Percentiles rank a stretch among this genome's conserved stretches.
phyloP scores from a whole-genome alignment of 805 yeast genomes.

The Cyberlindnera suaveolens region DNA sequence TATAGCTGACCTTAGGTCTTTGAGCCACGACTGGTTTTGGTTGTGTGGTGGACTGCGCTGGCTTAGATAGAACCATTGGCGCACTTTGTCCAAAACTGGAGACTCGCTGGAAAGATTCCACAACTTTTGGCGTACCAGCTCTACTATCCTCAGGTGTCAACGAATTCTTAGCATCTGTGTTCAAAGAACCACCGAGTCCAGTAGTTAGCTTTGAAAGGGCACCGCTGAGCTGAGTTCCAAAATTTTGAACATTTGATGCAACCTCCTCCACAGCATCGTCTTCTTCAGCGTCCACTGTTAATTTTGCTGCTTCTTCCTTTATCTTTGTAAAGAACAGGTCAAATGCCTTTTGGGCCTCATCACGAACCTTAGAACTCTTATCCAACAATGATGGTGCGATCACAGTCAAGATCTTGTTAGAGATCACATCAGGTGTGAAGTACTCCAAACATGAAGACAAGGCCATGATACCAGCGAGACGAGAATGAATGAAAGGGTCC shows the following conservation, averaged over 20 bases:
- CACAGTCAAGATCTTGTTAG: conserved; percentile 75
- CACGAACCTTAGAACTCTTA: conserved; percentile 59
- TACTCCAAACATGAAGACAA: conserved; percentile 56
- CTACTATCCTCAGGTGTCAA: conserved; percentile 14
- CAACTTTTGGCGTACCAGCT: conserved; percentile 16
- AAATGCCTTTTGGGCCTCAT: conserved; percentile 64
- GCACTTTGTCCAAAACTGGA: background rate
- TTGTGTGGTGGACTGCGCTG: too few species aligned
- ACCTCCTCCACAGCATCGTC: conserved; percentile 23
- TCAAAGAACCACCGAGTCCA: conserved; percentile 21
- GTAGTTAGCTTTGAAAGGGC: conserved; percentile 14
- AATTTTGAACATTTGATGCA: conserved; percentile 18
- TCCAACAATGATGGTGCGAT: conserved; percentile 83
- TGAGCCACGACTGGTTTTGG: background rate
- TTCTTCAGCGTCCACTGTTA: conserved; percentile 23
- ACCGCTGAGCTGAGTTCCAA: conserved; percentile 20
- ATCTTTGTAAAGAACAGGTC: conserved; percentile 54
- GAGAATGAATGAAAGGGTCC: conserved; percentile 71
- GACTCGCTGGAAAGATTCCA: conserved; percentile 9
- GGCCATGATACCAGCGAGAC: conserved; percentile 72
- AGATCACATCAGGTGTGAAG: conserved; percentile 69
- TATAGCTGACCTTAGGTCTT: conserved; percentile 5
- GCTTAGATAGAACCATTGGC: background rate
- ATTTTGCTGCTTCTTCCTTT: conserved; percentile 36
- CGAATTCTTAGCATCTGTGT: conserved; percentile 6